A percentile compares a stretch with the other conserved stretches of the same genome.
phyloP scores from a whole-genome alignment of 441 rosid genomes.

The Syzygium syzygioides region DNA sequence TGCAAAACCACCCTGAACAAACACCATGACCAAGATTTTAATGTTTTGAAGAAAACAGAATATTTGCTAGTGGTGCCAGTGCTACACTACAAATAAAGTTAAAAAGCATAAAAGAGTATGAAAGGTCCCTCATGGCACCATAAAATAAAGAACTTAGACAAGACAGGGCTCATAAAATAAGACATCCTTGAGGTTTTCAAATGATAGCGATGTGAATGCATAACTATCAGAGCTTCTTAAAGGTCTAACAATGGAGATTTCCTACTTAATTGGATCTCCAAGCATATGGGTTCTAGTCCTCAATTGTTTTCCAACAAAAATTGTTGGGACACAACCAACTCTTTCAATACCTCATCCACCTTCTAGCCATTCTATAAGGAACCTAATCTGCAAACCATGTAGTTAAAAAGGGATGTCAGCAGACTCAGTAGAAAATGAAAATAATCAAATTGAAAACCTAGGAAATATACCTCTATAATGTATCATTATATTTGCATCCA shows the following conservation, averaged over 20 bases:
- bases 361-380: background rate
- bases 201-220: background rate
- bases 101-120: background rate
- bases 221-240: background rate
- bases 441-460: background rate
- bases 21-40: slow-evolving; percentile 12
- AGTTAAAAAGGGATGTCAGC: background rate
- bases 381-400: background rate
- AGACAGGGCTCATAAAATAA: background rate
- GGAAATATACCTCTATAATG: background rate
- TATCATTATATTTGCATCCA: background rate
- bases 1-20: slow-evolving; percentile 91
- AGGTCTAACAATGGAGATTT: background rate
- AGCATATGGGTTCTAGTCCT: background rate
- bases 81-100: background rate
- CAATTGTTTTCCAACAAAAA: background rate
- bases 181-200: background rate
- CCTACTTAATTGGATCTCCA: background rate
- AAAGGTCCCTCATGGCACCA: background rate
- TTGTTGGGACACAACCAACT: background rate
- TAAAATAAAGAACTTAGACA: background rate
- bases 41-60: background rate
- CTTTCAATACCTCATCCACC: background rate
- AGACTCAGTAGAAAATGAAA: background rate
- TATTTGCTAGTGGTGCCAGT: background rate